A percentile compares a stretch with the other conserved stretches of the same genome.
These are phyloP conservation scores for Hordeum pubiflorum DNA, from an alignment of 202 grass and related monocot species.

Conservation along the genomic window DNA sequence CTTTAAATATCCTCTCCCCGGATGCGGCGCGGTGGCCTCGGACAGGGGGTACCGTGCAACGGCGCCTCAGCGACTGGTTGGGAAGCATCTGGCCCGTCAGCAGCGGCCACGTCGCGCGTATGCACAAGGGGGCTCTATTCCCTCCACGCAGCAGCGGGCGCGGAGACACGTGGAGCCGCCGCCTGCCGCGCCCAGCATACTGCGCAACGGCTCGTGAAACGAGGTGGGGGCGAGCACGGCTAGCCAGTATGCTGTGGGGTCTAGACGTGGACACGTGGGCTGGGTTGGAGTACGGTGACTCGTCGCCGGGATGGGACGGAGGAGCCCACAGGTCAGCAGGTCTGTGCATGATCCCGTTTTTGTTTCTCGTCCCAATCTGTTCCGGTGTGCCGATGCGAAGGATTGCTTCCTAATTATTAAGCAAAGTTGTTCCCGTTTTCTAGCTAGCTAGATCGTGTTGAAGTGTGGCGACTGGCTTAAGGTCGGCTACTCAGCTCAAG, in stretches of 20 bases:
- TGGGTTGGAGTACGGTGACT: neutral
- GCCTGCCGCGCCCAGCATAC: conserved; percentile 29
- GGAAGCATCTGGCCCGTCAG: conserved; percentile 10
- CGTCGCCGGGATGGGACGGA: neutral
- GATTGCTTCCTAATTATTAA: too few species aligned
- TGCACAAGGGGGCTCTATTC: neutral
- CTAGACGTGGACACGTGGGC: conserved; percentile 31
- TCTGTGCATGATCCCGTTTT: too few species aligned
- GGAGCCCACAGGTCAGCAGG: conserved; percentile 13
- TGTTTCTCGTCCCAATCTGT: too few species aligned
- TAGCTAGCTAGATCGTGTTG: too few species aligned
- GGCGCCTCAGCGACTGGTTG: neutral
- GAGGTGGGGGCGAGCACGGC: neutral
- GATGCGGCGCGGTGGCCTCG: neutral
- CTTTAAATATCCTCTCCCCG: neutral
- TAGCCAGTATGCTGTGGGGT: neutral
- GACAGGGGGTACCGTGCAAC: conserved; percentile 4
- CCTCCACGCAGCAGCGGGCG: conserved; percentile 24
- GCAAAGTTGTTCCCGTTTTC: too few species aligned
- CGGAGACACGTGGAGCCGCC: conserved; percentile 28
- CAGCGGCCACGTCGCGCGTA: conserved; percentile 22
- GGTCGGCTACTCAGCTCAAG: neutral
- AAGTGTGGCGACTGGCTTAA: neutral
- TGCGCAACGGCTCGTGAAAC: conserved; percentile 1
- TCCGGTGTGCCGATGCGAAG: too few species aligned